Conservation (phyloP, 305 asterid genomes). For the Ruellia speciosa region DNA sequence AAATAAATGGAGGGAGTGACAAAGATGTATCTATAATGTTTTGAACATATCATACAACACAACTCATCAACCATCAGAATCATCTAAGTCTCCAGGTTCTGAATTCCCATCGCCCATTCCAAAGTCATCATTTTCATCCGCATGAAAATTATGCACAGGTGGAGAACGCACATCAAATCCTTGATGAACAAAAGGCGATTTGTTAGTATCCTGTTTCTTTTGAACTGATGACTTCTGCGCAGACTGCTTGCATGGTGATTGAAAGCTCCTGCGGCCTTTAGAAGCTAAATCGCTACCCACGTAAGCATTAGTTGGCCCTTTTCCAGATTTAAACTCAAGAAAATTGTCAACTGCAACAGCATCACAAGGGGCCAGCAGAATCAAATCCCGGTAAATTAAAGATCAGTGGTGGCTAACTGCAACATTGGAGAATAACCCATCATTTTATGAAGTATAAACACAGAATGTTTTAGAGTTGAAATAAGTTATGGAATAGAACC, state of each 20-base stretch:
- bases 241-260: constrained; percentile 50
- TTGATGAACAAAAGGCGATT: constrained; percentile 35
- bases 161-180: constrained; percentile 39
- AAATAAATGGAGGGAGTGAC: too few species aligned
- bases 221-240: constrained; percentile 41
- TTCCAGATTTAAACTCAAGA: constrained; percentile 43
- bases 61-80: too few species aligned
- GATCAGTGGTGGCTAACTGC: constrained; percentile 81
- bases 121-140: constrained; percentile 30
- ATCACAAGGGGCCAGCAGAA: constrained; percentile 71
- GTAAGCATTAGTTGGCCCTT: constrained; percentile 28
- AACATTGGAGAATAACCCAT: constrained; percentile 21
- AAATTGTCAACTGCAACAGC: constrained; percentile 58
- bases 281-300: constrained; percentile 39
- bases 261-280: constrained; percentile 50
- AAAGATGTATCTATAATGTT: too few species aligned
- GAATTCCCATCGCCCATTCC: constrained; percentile 39
- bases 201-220: constrained; percentile 42
- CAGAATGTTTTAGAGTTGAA: constrained; percentile 2
- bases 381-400: constrained; percentile 81
- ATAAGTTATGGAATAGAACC: constrained; percentile 38
- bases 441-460: constrained; percentile 15
- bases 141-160: constrained; percentile 36
- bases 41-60: too few species aligned
- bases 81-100: constrained; percentile 40